Conservation (phyloP, 129 eudicot species). For the Lactuca sativa region DNA sequence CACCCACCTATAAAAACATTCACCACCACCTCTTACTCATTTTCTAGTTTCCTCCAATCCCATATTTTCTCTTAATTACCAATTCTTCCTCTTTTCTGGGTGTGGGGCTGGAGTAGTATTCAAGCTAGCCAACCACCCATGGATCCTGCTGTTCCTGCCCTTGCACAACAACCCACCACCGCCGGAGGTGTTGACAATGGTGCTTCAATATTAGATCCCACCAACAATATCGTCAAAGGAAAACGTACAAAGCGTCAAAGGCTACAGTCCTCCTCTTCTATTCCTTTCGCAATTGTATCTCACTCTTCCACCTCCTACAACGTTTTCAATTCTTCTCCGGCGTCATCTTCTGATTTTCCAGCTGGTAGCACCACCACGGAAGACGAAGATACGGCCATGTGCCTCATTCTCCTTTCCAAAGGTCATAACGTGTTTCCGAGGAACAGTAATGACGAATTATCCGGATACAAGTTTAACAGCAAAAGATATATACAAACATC, state of each 20-base stretch:
- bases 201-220: slow-evolving; percentile 9
- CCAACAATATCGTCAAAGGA: slow-evolving; percentile 45
- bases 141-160: slow-evolving; percentile 24
- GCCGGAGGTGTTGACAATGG: slow-evolving; percentile 1
- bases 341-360: slow-evolving; percentile 31
- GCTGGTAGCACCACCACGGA: slow-evolving; percentile 42
- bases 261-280: slow-evolving; percentile 66
- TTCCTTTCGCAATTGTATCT: slow-evolving; percentile 39
- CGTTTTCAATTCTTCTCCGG: slow-evolving; percentile 26
- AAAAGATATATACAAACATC: slow-evolving; percentile 47
- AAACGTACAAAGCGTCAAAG: slow-evolving; percentile 86
- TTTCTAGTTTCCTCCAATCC: slow-evolving; percentile 18
- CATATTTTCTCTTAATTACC: slow-evolving; percentile 1
- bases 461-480: slow-evolving; percentile 49
- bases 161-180: slow-evolving; percentile 15
- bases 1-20: slow-evolving; percentile 22
- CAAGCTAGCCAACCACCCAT: slow-evolving; percentile 37
- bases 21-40: slow-evolving; percentile 29
- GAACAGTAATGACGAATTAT: neutral
- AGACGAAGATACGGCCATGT: slow-evolving; percentile 73
- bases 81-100: slow-evolving; percentile 14
- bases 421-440: slow-evolving; percentile 21
- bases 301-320: slow-evolving; percentile 31
- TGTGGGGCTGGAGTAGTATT: slow-evolving; percentile 31
- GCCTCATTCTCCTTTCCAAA: slow-evolving; percentile 68